A percentile compares a stretch with the other conserved stretches of the same genome.
These are phyloP conservation scores for Alternaria novae-zelandiae DNA, from an alignment of 2,329 filamentous ascomycete genomes.

Conservation along the genomic window DNA sequence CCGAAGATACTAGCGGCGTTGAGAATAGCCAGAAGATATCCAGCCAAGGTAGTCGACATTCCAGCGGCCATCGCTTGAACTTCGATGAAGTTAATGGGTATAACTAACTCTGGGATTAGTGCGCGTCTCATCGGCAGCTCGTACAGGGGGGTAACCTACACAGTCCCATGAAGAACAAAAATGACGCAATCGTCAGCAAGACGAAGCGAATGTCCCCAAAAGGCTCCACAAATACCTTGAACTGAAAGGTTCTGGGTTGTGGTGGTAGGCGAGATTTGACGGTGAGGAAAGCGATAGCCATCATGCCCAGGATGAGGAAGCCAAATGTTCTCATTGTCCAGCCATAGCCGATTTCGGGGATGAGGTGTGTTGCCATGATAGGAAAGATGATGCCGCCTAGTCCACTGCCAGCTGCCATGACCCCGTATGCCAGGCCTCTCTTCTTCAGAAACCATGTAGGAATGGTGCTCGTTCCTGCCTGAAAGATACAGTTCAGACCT, in stretches of 20 bases:
- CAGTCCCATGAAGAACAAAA: slow-evolving; percentile 66
- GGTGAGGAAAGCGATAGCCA: slow-evolving; percentile 60
- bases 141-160: slow-evolving; percentile 24
- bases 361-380: slow-evolving; percentile 65
- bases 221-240: slow-evolving; percentile 38
- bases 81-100: slow-evolving; percentile 59
- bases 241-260: slow-evolving; percentile 38
- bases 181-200: slow-evolving; percentile 57
- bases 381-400: slow-evolving; percentile 65
- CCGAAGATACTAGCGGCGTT: slow-evolving; percentile 59
- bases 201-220: slow-evolving; percentile 53
- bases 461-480: slow-evolving; percentile 54
- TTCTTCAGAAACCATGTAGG: slow-evolving; percentile 59
- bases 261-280: slow-evolving; percentile 60
- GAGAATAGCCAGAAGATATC: slow-evolving; percentile 62
- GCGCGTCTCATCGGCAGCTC: not conserved
- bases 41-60: slow-evolving; percentile 56
- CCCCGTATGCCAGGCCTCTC: slow-evolving; percentile 56
- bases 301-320: slow-evolving; percentile 67
- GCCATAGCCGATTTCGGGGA: slow-evolving; percentile 61
- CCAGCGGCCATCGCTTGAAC: slow-evolving; percentile 55
- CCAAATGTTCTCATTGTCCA: slow-evolving; percentile 65
- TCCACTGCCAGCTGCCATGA: slow-evolving; percentile 58
- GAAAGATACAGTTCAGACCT: slow-evolving; percentile 61
- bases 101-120: slow-evolving; percentile 38